These are phyloP conservation scores for Amanita muscaria DNA, from an alignment of 768 basidiomycete species.

Conservation along the genomic window DNA sequence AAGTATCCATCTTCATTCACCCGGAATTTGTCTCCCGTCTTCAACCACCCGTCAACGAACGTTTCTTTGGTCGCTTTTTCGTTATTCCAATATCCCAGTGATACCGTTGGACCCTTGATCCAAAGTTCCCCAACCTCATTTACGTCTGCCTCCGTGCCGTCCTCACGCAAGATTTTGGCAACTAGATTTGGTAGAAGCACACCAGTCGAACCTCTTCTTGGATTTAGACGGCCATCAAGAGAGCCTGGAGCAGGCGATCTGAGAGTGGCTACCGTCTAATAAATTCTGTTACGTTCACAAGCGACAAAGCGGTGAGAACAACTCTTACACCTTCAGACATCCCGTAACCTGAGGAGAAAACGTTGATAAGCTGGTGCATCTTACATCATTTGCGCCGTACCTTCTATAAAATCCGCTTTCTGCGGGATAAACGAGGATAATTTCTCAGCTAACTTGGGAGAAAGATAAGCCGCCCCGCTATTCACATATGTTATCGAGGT, in stretches of 20 bases:
- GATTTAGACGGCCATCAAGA: constrained; percentile 35
- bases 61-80: constrained; percentile 56
- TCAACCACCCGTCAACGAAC: constrained; percentile 66
- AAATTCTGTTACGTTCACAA: background rate
- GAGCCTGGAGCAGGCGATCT: constrained; percentile 34
- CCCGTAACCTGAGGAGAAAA: constrained; percentile 45
- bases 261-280: constrained; percentile 48
- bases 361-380: no score
- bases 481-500: constrained; percentile 35
- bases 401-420: constrained; percentile 32
- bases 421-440: constrained; percentile 28
- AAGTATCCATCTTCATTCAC: constrained; percentile 54
- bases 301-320: background rate
- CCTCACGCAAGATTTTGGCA: constrained; percentile 50
- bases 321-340: constrained; percentile 56
- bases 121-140: constrained; percentile 63
- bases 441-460: constrained; percentile 40
- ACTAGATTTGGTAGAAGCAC: constrained; percentile 57
- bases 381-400: no score
- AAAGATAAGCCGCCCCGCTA: constrained; percentile 62
- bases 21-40: constrained; percentile 64
- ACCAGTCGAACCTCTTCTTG: constrained; percentile 39
- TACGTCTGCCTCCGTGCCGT: constrained; percentile 42
- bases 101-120: constrained; percentile 45
- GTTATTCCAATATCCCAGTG: constrained; percentile 68